Evolutionary conservation across 805 yeast species (phyloP).

Genomic region (Ogataea saltuana): DNA sequence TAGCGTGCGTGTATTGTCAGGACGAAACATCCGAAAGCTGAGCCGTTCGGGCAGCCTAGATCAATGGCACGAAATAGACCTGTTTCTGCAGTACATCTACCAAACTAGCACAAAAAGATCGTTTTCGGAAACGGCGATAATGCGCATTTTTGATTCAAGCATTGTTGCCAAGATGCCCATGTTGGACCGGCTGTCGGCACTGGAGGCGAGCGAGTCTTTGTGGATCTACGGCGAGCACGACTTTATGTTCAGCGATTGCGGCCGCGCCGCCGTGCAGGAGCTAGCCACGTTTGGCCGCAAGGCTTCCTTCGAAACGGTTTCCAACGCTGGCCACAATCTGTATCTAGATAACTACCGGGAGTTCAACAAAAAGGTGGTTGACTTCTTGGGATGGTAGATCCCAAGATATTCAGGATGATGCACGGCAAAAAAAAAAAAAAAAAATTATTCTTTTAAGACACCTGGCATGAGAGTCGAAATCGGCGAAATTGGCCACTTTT

Average conservation of each 20-base stretch:
- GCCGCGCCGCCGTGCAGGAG: conserved; percentile 42
- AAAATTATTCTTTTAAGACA: neutral
- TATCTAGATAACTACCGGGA: conserved; percentile 62
- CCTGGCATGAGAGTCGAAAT: neutral
- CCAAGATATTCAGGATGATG: no score
- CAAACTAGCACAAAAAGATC: conserved; percentile 33
- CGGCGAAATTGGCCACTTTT: no score
- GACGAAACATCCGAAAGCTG: conserved; percentile 32
- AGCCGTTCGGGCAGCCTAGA: conserved; percentile 29
- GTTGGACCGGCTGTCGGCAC: conserved; percentile 50
- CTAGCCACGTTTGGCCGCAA: conserved; percentile 17
- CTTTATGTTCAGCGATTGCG: conserved; percentile 72
- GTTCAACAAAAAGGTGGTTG: conserved; percentile 50
- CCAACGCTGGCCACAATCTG: conserved; percentile 72
- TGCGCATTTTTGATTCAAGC: conserved; percentile 54
- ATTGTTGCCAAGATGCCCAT: conserved; percentile 67
- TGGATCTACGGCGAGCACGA: conserved; percentile 70
- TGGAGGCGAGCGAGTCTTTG: conserved; percentile 38
- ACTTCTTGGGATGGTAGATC: conserved; percentile 40
- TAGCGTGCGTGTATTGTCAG: conserved; percentile 34
- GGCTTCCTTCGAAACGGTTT: conserved; percentile 43
- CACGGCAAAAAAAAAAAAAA: conserved; percentile 1
- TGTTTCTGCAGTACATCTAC: conserved; percentile 36
- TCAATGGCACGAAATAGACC: conserved; percentile 30
- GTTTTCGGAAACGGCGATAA: conserved; percentile 40